Evolutionary conservation across 2,329 filamentous ascomycete species (phyloP), one percentile per base, ranked within the genome.

Genomic region (Knoxdaviesia proteae): DNA sequence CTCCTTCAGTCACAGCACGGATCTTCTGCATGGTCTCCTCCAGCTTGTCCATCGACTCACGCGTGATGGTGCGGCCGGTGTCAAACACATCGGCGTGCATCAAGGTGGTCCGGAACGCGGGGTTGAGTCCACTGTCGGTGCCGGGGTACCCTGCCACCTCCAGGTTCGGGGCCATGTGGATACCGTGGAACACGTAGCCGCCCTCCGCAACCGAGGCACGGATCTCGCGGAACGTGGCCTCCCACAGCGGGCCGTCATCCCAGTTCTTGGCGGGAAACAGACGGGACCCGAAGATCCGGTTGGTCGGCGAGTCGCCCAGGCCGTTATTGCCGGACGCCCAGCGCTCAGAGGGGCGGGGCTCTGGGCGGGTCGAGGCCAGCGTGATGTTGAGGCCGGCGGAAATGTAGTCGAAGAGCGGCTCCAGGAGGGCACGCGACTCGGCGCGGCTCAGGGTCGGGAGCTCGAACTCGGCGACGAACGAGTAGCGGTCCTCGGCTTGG

Each of bases 51-150:
- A 51, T 52, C n/a, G 42, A 52, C 11, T 46, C 46, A 3, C 50
- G 44, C 6, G 48, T 48, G 36, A 50, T 40, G 7, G 50, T 53
- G 9, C 50, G 30, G 36, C 44, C 36, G 36, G 32, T 40, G 43
- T 54, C 52, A 42, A 52, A 56, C 10, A 55, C 42, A 46, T 58
- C 56, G 7, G 52, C 53, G 45, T 57, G 54, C 49, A 58, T 52
- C 37, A 53, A 48, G 6, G 54, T 56, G 1, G 47, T 53, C n/a
- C 65, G 54, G 57, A 63, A 68, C 2, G 63, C 63, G 3, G 63
- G 64, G 42, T 62, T 63, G 8, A 61, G 52, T 6, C 59, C 58
- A 10, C 59, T 56, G 34, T 50, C 45, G 1, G 41, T 42, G 33
- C 53, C 52, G 6, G 51, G 52, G 44, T 56, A 59, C 33, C 54